phyloP scores from a whole-genome alignment of 768 basidiomycete species.

The Tephrocybe rancida region DNA sequence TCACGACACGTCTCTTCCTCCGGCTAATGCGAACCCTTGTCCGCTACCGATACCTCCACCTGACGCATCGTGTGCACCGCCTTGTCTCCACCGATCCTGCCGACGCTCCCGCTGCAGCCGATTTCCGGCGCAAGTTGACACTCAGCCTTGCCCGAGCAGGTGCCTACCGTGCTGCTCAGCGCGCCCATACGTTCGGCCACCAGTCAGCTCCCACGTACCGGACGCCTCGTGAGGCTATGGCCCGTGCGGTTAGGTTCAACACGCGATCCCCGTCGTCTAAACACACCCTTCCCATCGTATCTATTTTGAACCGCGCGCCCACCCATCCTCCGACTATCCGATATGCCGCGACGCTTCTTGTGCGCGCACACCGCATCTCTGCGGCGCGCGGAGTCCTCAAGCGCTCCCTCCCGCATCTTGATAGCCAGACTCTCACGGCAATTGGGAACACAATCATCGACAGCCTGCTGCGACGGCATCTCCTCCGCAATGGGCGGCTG shows the following conservation, averaged over 20 bases:
- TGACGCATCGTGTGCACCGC: constrained; percentile 33
- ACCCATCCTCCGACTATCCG: constrained; percentile 28
- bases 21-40: constrained; percentile 44
- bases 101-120: constrained; percentile 18
- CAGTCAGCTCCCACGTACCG: background rate
- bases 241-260: constrained; percentile 26
- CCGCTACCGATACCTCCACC: constrained; percentile 36
- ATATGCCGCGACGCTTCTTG: constrained; percentile 37
- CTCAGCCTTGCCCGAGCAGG: constrained; percentile 31
- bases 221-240: constrained; percentile 26
- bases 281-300: constrained; percentile 21
- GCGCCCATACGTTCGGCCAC: background rate
- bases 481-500: constrained; percentile 42
- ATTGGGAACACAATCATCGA: constrained; percentile 64
- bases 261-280: constrained; percentile 16
- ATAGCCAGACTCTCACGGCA: constrained; percentile 35
- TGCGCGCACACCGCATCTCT: constrained; percentile 41
- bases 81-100: constrained; percentile 19
- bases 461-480: constrained; percentile 33
- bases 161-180: constrained; percentile 29
- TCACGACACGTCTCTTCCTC: constrained; percentile 38
- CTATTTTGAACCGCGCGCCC: constrained; percentile 26
- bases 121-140: constrained; percentile 34
- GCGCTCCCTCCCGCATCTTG: constrained; percentile 26
- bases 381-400: constrained; percentile 47